Percentiles rank a stretch among this genome's conserved stretches.
These are phyloP conservation scores for Aspergillus fumigatus DNA, from an alignment of 2,329 filamentous ascomycete genomes.

Conservation along the genomic window DNA sequence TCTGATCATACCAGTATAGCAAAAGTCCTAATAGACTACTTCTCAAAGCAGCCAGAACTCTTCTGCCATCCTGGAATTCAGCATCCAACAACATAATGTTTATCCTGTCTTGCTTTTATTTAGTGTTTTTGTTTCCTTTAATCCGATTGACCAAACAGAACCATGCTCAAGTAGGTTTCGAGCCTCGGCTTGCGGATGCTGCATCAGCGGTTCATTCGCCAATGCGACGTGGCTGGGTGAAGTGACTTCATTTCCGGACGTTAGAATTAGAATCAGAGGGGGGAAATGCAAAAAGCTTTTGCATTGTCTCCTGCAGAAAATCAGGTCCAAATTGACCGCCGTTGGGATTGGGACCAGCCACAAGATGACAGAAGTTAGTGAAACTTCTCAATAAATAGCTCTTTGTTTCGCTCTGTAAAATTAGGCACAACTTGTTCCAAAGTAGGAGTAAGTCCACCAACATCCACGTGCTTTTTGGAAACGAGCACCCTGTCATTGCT, in stretches of 20 bases:
- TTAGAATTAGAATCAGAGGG: neutral
- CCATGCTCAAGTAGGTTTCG: neutral
- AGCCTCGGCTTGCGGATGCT: neutral
- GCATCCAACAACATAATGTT: neutral
- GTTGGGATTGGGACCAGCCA: conserved; percentile 19
- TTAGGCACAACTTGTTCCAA: conserved; percentile 1
- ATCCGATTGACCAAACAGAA: neutral
- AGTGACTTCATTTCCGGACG: neutral
- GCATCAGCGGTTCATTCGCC: neutral
- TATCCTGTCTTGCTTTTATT: neutral
- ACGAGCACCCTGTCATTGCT: conserved; percentile 3
- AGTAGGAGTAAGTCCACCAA: neutral
- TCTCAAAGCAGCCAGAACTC: neutral
- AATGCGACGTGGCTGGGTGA: neutral
- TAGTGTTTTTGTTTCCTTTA: neutral
- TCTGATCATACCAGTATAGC: neutral
- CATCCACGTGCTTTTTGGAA: neutral
- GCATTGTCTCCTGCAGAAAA: conserved; percentile 1
- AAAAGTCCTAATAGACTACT: neutral
- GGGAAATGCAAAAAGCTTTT: neutral
- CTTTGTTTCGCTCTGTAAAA: neutral
- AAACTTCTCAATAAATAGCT: conserved; percentile 7
- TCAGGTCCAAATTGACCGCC: conserved; percentile 7
- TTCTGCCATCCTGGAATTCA: neutral
- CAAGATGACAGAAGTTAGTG: conserved; percentile 9